These are phyloP conservation scores for Talaromyces liani DNA, from an alignment of 495 filamentous ascomycete species.

Conservation along the genomic window DNA sequence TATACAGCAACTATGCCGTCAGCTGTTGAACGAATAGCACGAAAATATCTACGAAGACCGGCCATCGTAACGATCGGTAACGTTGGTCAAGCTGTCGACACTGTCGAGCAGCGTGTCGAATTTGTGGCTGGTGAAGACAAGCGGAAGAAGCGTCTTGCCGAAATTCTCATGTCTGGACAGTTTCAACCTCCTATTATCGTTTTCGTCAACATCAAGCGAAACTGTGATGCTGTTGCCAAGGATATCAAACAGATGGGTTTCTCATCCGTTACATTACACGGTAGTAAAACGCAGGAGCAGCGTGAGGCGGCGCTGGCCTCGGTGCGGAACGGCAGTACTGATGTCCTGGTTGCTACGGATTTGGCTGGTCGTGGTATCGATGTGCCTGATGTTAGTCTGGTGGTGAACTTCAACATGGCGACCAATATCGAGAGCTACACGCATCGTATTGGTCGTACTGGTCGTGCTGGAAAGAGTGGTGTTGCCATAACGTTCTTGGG, in stretches of 20 bases:
- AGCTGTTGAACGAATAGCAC: conserved; percentile 89
- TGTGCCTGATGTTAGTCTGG: conserved; percentile 86
- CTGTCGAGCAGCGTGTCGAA: conserved; percentile 95
- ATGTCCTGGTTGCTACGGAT: conserved; percentile 96
- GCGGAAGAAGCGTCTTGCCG: conserved; percentile 89
- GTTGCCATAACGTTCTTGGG: conserved; percentile 95
- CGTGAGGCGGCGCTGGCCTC: conserved; percentile 90
- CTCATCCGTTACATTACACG: conserved; percentile 85
- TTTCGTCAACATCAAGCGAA: conserved; percentile 99
- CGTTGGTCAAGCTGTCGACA: conserved; percentile 95
- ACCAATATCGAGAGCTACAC: conserved; percentile 91
- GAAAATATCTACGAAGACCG: conserved; percentile 89
- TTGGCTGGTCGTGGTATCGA: conserved; percentile 97
- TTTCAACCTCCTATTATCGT: conserved; percentile 94
- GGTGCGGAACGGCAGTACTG: conserved; percentile 67
- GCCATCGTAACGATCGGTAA: conserved; percentile 95
- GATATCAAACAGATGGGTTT: conserved; percentile 96
- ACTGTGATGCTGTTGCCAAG: conserved; percentile 90
- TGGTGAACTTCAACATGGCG: conserved; percentile 99
- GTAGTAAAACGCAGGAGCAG: conserved; percentile 95
- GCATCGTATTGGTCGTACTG: conserved; percentile 95
- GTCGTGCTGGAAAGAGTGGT: conserved; percentile 96
- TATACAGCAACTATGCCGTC: conserved; percentile 98
- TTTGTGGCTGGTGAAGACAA: conserved; percentile 90
- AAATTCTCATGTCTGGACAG: conserved; percentile 80